Evolutionary conservation across 1,284 basidiomycete genomes (phyloP).

Genomic region (Lignosus rhinocerotis): DNA sequence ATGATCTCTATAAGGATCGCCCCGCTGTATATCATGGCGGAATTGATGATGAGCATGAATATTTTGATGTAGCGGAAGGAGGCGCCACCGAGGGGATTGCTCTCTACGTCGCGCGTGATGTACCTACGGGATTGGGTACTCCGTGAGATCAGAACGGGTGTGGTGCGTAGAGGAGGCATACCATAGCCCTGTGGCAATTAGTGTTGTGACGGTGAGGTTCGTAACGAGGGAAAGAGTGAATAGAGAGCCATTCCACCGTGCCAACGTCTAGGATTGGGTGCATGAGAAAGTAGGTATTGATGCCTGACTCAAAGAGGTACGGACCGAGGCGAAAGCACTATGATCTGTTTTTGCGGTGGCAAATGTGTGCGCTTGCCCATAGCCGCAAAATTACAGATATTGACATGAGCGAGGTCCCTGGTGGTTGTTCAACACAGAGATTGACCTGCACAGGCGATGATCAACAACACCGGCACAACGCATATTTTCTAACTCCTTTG

Average conservation of each 20-base stretch:
- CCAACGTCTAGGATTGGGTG: not conserved
- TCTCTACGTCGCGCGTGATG: slow-evolving; percentile 26
- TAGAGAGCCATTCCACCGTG: slow-evolving; percentile 39
- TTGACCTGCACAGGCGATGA: slow-evolving; percentile 37
- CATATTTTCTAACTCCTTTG: slow-evolving; percentile 36
- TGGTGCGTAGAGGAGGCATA: slow-evolving; percentile 15
- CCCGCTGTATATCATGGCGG: slow-evolving; percentile 41
- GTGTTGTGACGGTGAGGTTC: slow-evolving; percentile 37
- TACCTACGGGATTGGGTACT: no score
- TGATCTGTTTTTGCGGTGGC: slow-evolving; percentile 34
- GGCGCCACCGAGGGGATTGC: not conserved
- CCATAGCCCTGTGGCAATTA: slow-evolving; percentile 40
- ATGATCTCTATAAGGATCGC: slow-evolving; percentile 41
- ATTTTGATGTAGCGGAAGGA: slow-evolving; percentile 35
- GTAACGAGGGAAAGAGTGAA: slow-evolving; percentile 40
- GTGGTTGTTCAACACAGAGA: not conserved
- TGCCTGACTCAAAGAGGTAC: no score
- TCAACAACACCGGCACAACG: slow-evolving; percentile 33
- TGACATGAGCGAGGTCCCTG: not conserved
- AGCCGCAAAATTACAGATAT: slow-evolving; percentile 34
- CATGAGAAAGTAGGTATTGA: not conserved
- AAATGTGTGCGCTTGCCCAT: slow-evolving; percentile 38
- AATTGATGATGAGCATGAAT: slow-evolving; percentile 40
- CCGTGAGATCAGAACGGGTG: no score
- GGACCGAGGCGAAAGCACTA: slow-evolving; percentile 33